Base-by-base conservation (phyloP, 768 basidiomycete genomes). In the Lactarius vividus region DNA sequence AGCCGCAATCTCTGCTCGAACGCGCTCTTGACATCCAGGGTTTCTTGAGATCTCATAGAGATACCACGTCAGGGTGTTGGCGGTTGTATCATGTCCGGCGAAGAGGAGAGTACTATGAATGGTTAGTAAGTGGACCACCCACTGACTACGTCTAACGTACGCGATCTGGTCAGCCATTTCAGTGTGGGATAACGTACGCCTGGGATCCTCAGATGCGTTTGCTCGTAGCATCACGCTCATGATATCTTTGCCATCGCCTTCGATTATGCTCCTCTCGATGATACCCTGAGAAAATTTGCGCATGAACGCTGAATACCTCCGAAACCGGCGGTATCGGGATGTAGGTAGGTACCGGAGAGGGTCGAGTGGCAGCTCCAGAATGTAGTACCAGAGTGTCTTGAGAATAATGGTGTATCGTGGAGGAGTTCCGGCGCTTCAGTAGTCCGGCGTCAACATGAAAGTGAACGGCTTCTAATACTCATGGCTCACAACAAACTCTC, bases 401-500 rank as follows among this genome's bases (percentile, higher is more conserved):
- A 69, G 66, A 13, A 71, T 4, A 29, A 66, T 7, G 20, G 18
- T 49, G 8, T 44, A 26, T n/a, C 35, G 31, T 13, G 61, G 33
- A 0, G 68, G 64, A 28, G 59, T 62, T 42, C 54, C 10, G 26
- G 44, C 59, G 13, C 35, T 28, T 16, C 40, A 15, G n/a, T 4
- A 4, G 20, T 15, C n/a, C 44, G 10, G 37, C 29, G 29, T 54
- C 4, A 37, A 37, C 35, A 3, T 37, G 35, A 35, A 49, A 49
- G 23, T 40, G 18, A 13, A 33, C 7, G 9, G 20, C 4, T n/a
- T 23, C 3, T 2, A 5, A 56, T 37, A 15, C 20, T 20, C 20
- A 11, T 31, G 20, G 9, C 73, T 16, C 57, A 74, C 73, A 73
- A 73, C 61, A 74, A 65, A 49, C 70, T 65, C 39, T 73, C 70